phyloP scores from a whole-genome alignment of 2,329 filamentous ascomycete genomes.

The Fusarium vanettenii region DNA sequence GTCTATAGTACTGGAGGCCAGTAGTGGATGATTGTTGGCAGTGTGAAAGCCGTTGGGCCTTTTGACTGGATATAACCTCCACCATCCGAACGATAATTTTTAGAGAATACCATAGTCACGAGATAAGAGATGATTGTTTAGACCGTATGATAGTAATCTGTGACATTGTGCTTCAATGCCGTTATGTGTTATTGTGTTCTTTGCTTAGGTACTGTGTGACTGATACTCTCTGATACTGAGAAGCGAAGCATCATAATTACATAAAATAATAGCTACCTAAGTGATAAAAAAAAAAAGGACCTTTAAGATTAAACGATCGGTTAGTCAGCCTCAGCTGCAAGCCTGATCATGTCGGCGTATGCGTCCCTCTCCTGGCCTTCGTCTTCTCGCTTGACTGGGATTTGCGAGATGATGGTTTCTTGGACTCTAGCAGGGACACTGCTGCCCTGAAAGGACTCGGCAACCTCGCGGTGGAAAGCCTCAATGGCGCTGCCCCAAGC shows the following conservation, averaged over 20 bases:
- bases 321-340: not conserved
- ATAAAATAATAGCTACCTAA: not conserved
- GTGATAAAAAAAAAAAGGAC: not conserved
- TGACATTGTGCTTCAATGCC: not conserved
- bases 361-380: not conserved
- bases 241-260: not conserved
- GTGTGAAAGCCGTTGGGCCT: accelerated
- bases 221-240: not conserved
- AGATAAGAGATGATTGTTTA: not conserved
- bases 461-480: not conserved
- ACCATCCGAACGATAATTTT: not conserved
- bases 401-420: not conserved
- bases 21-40: not conserved
- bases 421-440: not conserved
- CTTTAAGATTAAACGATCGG: not conserved
- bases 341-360: not conserved
- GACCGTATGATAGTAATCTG: accelerated
- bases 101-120: accelerated
- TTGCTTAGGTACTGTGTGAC: not conserved
- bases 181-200: not conserved
- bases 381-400: not conserved
- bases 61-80: not conserved
- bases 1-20: not conserved
- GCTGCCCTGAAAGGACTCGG: not conserved
- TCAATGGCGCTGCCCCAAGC: not conserved